Percentiles rank a stretch among this genome's conserved stretches.
Conservation (phyloP, 345 rosid species). For the Eucalyptus leucophloia region DNA sequence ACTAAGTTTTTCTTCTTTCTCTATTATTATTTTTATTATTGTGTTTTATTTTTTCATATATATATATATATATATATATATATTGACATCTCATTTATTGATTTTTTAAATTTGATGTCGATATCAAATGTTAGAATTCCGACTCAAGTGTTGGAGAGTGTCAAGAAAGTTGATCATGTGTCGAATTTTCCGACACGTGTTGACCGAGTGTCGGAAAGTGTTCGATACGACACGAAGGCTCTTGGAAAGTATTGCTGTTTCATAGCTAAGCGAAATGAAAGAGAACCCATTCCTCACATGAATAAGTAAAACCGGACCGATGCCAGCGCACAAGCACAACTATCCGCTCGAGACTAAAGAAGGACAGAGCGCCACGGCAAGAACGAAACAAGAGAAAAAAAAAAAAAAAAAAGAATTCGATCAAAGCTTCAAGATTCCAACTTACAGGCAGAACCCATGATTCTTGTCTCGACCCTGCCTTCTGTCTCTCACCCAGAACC, state of each 20-base stretch:
- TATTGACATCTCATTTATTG: no score
- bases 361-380: background rate
- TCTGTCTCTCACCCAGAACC: background rate
- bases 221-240: rapidly evolving
- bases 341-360: background rate
- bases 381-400: background rate
- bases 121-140: no score
- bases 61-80: no score
- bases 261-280: no score
- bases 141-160: rapidly evolving
- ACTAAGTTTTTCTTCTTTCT: no score
- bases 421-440: background rate
- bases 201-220: no score
- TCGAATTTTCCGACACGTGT: no score
- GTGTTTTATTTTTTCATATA: no score
- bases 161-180: no score
- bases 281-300: background rate
- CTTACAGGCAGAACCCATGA: background rate
- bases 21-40: no score
- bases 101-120: no score
- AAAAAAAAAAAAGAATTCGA: background rate
- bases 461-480: background rate
- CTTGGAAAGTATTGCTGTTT: rapidly evolving
- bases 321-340: background rate
- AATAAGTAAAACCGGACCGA: background rate